Percentiles rank a stretch among this genome's conserved stretches.
phyloP scores from a whole-genome alignment of 2,329 filamentous ascomycete species.

The Ceratocystis cubensis region DNA sequence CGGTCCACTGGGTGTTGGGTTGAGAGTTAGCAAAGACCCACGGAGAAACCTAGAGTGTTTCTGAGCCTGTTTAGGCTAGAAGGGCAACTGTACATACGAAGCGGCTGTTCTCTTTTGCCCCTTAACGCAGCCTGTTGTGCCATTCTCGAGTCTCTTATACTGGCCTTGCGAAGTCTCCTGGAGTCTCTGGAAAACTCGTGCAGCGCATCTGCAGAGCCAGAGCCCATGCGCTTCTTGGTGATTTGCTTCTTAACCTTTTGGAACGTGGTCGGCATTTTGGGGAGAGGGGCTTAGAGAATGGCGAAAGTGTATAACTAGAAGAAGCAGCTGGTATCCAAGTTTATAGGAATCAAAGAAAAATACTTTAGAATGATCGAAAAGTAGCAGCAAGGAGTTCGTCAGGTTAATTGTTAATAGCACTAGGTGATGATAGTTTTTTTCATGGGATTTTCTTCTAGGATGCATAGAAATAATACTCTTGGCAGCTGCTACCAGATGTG shows the following conservation, averaged over 20 bases:
- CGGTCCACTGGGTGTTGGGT: conserved; percentile 28
- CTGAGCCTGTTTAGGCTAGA: not conserved
- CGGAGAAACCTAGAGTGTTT: too few relatives aligned
- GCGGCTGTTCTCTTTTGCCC: conserved; percentile 60
- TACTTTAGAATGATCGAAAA: not conserved
- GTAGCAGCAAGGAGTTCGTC: not conserved
- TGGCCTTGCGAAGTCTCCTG: conserved; percentile 64
- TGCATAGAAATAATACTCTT: not conserved
- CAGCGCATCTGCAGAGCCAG: conserved; percentile 50
- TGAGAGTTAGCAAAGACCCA: not conserved
- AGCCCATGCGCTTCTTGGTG: conserved; percentile 65
- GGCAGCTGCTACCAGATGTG: not conserved
- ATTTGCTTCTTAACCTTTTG: conserved; percentile 83
- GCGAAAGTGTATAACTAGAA: too few relatives aligned
- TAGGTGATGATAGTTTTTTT: conserved; percentile 4
- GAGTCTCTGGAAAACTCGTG: conserved; percentile 86
- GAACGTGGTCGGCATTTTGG: conserved; percentile 61
- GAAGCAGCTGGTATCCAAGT: too few relatives aligned
- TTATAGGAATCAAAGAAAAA: not conserved
- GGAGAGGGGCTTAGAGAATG: too few relatives aligned
- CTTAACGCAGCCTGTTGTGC: conserved; percentile 57
- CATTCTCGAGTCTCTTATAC: conserved; percentile 69
- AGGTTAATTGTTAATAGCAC: not conserved
- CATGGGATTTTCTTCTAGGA: not conserved
- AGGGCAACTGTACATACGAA: conserved; percentile 41